Conservation (phyloP, 2,329 filamentous ascomycete genomes). For the Aspergillus fischeri region DNA sequence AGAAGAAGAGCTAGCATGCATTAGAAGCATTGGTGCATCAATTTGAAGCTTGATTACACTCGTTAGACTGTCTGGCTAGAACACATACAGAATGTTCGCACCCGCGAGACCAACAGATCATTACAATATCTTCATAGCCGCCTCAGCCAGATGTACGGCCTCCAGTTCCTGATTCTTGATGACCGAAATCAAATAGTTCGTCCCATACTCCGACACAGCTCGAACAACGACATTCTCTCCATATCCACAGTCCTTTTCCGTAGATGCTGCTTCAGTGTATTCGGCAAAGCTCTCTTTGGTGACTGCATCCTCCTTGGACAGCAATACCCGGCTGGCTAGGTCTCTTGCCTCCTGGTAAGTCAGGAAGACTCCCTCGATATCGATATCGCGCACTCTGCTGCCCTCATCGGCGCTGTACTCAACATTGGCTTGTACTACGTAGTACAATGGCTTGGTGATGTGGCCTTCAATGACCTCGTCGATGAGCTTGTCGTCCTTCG, state of each 20-base stretch:
- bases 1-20: neutral
- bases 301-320: constrained; percentile 15
- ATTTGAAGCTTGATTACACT: neutral
- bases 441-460: constrained; percentile 21
- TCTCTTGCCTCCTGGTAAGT: constrained; percentile 22
- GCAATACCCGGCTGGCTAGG: constrained; percentile 17
- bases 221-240: constrained; percentile 31
- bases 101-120: neutral
- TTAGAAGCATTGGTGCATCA: neutral
- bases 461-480: constrained; percentile 18
- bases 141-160: constrained; percentile 22
- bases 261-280: constrained; percentile 22
- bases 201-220: constrained; percentile 21
- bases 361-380: constrained; percentile 20
- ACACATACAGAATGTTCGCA: neutral
- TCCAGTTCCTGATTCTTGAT: constrained; percentile 24
- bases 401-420: constrained; percentile 19
- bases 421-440: constrained; percentile 23
- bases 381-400: constrained; percentile 13
- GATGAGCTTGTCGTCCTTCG: constrained; percentile 12
- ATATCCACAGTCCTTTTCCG: constrained; percentile 25
- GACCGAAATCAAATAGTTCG: constrained; percentile 26
- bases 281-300: constrained; percentile 22
- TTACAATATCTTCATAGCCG: constrained; percentile 9
- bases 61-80: neutral